Conservation (phyloP, 148 eudicot species). For the Chenopodium suecicum region DNA sequence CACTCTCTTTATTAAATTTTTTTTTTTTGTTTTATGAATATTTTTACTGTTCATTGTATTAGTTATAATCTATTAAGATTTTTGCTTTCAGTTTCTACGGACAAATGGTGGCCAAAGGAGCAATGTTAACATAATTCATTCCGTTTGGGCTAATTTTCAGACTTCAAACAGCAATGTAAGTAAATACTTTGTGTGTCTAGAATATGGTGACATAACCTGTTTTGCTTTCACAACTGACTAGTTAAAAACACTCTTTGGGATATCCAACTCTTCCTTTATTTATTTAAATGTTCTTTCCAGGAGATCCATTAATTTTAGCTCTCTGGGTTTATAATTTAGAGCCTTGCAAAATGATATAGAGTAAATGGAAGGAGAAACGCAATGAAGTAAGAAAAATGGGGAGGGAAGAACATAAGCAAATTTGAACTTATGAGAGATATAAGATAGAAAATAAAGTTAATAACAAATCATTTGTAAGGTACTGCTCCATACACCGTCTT, state of each 20-base stretch:
- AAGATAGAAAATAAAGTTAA: not conserved
- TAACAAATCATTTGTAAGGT: not conserved
- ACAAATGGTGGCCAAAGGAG: slow-evolving; percentile 65
- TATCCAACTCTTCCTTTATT: not conserved
- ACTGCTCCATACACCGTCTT: not conserved
- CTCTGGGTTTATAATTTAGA: not conserved
- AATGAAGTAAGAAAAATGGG: not conserved
- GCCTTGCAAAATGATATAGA: not conserved
- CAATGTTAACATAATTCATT: slow-evolving; percentile 68
- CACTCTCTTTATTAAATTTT: too few relatives aligned
- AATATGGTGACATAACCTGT: not conserved
- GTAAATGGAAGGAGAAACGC: not conserved
- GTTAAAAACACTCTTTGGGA: not conserved
- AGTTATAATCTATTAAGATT: slow-evolving; percentile 17
- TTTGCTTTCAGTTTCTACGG: slow-evolving; percentile 67
- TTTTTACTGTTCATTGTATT: not conserved
- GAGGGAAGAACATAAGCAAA: too few relatives aligned
- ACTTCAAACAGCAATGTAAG: slow-evolving; percentile 85
- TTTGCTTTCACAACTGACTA: not conserved
- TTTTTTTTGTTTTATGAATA: too few relatives aligned
- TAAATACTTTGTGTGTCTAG: not conserved
- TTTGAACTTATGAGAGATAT: not conserved
- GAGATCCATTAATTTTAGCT: not conserved
- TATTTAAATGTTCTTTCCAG: not conserved
- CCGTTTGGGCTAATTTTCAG: slow-evolving; percentile 95